Evolutionary conservation across 306 rosid species (phyloP), one percentile per base, ranked within the genome.

Genomic region (Cicer chorassanicum): DNA sequence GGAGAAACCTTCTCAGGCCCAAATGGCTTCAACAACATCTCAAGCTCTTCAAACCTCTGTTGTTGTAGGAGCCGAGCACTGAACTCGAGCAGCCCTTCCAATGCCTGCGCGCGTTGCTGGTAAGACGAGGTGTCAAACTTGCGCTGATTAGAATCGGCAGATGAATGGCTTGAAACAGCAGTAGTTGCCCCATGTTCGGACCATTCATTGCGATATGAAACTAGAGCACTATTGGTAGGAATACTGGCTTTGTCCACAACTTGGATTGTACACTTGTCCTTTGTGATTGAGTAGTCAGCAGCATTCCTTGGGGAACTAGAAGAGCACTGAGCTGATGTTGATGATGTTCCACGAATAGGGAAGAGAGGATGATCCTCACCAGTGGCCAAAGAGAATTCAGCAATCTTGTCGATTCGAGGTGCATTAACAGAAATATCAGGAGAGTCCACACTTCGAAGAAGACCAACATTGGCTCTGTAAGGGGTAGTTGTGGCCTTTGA

Each of bases 21-120:
- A n/a, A 94, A 94, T 56, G 98, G 98, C 87, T 88, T 94, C 80
- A 94, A 67, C 84, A 94, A 73, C 79, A 94, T 97, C 65, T 94
- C 98, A 15, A 94, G 95, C 83, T 94, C 97, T 8, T 94, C 98
- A 65, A 91, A 87, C 49, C 93, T 86, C 80, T 86, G 87, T 1
- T 90, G 94, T 50, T 87, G 92, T 9, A 90, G 88, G 68, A 94
- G 86, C 61, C 96, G 83, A 4, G 98, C 98, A 82, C 96, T 91
- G 70, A 94, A 94, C 82, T 94, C 98, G 1, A 94, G 98, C 83
- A 94, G 67, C 42, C 98, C 98, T 68, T 94, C 98, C 82, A 94
- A 82, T 44, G 98, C 98, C 83, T 94, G 96, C 0, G 97, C 96
- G 21, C 98, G 91, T 65, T 94, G 97, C 82, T 74, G 93, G 81